Evolutionary conservation across 768 basidiomycete species (phyloP), one percentile per base, ranked within the genome.

Genomic region (Agrocybe praecox): DNA sequence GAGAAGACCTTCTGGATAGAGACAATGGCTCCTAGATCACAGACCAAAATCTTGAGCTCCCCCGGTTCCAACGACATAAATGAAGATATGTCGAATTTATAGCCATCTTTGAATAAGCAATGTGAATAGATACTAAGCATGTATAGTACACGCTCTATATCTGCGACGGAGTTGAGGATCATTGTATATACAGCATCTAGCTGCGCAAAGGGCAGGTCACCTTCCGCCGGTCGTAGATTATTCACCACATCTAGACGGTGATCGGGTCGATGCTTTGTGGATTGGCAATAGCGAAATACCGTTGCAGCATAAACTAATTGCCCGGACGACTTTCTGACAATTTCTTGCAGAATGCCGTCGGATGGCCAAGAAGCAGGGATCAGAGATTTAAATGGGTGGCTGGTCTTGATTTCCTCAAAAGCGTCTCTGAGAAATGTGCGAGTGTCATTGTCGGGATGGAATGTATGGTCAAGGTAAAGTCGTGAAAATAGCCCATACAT

Each of bases 221-320:
- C 9, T 12, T 22, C 21, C 2, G 29, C 12, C 6, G 47, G 52
- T 45, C 43, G 8, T n/a, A 54, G 14, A 17, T 54, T 49, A 45
- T 58, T 46, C n/a, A 63, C 45, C 26, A 58, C 49, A 2, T 63
- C 50, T 7, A 66, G 56, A 9, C 62, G 62, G 8, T 32, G 14
- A 1, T 34, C 47, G 2, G 65, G 65, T 8, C 23, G 42, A 33
- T 60, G 51, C 6, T 40, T 36, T 18, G 40, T n/a, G 10, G 57
- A 61, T 8, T 29, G 44, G 17, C 64, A 26, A n/a, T 53, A 66
- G n/a, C 47, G 47, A 12, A 57, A 21, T 14, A 64, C 60, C 0
- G 54, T 55, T 4, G 60, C 32, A 7, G 62, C 60, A 40, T 64
- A 66, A n/a, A 64, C 58, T 23, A 66, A 66, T 24, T 64, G 58